A percentile compares a stretch with the other conserved stretches of the same genome.
Evolutionary conservation across 108 stramenopile genomes (phyloP).

Genomic region (Craspedostauros australis): DNA sequence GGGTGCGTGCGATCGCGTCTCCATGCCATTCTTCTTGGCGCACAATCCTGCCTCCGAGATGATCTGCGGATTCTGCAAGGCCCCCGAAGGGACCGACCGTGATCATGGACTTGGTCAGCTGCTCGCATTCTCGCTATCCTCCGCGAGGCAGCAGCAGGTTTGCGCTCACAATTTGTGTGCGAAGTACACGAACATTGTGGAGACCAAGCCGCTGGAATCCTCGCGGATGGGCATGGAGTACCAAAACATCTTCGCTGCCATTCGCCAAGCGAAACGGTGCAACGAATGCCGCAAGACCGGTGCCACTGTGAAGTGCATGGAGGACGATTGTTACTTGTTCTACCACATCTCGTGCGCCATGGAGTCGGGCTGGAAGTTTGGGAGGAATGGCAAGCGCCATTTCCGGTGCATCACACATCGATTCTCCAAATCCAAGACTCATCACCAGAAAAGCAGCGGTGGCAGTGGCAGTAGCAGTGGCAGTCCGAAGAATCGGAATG

Average conservation of each 20-base stretch:
- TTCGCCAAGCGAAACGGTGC: conserved; percentile 15
- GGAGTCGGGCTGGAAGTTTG: conserved; percentile 27
- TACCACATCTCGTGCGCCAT: conserved; percentile 32
- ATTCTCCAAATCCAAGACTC: background rate
- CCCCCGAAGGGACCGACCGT: background rate
- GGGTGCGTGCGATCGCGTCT: conserved; percentile 21
- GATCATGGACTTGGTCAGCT: conserved; percentile 19
- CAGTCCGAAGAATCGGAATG: no score
- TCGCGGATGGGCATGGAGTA: conserved; percentile 28
- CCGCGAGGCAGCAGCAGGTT: no score
- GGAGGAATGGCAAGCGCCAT: conserved; percentile 14
- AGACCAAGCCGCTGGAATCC: conserved; percentile 13
- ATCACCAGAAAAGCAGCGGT: background rate
- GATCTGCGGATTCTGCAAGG: conserved; percentile 19
- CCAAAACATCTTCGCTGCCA: conserved; percentile 34
- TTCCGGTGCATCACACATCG: conserved; percentile 32
- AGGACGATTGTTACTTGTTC: conserved; percentile 6
- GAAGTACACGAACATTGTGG: conserved; percentile 30
- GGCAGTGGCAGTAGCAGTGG: background rate
- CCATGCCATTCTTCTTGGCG: conserved; percentile 21
- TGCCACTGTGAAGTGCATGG: conserved; percentile 29
- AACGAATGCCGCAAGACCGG: conserved; percentile 13
- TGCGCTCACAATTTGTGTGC: conserved; percentile 34
- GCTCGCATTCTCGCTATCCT: conserved; percentile 42
- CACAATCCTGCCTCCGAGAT: conserved; percentile 12